Evolutionary conservation across 2,329 filamentous ascomycete genomes (phyloP).

Genomic region (Exophiala sp.): DNA sequence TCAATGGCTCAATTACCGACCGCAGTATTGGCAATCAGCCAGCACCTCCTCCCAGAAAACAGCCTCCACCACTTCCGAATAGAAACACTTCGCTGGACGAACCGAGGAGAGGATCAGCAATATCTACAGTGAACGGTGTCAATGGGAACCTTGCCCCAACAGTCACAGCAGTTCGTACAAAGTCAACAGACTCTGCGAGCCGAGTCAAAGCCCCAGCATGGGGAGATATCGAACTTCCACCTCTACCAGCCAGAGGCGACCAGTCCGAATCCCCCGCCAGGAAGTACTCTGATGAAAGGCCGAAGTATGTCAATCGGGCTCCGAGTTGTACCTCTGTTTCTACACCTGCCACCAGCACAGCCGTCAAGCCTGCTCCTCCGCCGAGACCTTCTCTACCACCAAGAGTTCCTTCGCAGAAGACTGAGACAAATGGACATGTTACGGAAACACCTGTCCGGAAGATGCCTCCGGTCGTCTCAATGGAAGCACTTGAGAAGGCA

Average conservation of each 20-base stretch:
- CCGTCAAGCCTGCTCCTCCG: constrained; percentile 15
- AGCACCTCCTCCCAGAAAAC: constrained; percentile 25
- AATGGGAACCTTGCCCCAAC: constrained; percentile 29
- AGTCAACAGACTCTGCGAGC: constrained; percentile 33
- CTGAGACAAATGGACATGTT: constrained; percentile 13
- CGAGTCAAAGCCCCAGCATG: constrained; percentile 55
- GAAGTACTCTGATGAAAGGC: constrained; percentile 35
- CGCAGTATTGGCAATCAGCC: constrained; percentile 30
- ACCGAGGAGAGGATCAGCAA: constrained; percentile 39
- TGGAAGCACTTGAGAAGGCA: constrained; percentile 35
- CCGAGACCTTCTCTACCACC: constrained; percentile 24
- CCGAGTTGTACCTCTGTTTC: constrained; percentile 32
- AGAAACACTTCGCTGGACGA: constrained; percentile 38
- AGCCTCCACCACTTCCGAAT: constrained; percentile 46
- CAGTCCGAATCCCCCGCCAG: constrained; percentile 12
- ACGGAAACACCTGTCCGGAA: constrained; percentile 19
- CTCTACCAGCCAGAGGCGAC: constrained; percentile 50
- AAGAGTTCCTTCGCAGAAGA: constrained; percentile 23
- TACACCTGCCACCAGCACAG: constrained; percentile 17
- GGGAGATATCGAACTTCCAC: constrained; percentile 53
- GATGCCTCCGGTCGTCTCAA: constrained; percentile 34
- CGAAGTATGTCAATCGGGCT: constrained; percentile 38
- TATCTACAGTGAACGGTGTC: constrained; percentile 47
- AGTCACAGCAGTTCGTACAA: constrained; percentile 21
- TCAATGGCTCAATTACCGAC: constrained; percentile 33